Percentiles rank a stretch among this genome's conserved stretches.
phyloP scores from a whole-genome alignment of 116 monocot species.

The Posidonia oceanica region DNA sequence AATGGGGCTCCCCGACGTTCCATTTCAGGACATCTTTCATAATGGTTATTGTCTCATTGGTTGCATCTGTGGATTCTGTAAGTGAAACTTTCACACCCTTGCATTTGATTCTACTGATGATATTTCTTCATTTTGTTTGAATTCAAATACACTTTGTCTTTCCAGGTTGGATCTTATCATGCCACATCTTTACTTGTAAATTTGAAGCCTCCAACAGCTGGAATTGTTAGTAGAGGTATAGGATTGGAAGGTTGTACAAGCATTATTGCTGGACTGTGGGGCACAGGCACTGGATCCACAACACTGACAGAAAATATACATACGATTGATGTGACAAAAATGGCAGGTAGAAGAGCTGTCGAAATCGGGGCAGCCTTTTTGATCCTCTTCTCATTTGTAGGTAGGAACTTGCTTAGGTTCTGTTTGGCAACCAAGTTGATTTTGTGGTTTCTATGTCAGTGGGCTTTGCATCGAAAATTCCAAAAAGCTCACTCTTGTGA shows the following conservation, averaged over 20 bases:
- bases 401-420: conserved; percentile 23
- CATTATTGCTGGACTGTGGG: conserved; percentile 95
- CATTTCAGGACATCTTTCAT: conserved; percentile 77
- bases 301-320: conserved; percentile 94
- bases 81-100: conserved; percentile 11
- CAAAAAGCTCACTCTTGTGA: no score
- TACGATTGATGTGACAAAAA: conserved; percentile 72
- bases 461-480: no score
- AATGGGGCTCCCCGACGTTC: conserved; percentile 88
- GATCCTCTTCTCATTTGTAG: conserved; percentile 84
- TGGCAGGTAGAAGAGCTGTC: conserved; percentile 79
- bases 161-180: conserved; percentile 90
- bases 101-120: background rate
- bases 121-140: background rate
- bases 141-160: background rate
- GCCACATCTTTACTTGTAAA: conserved; percentile 64
- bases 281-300: conserved; percentile 86
- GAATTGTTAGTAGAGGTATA: conserved; percentile 89
- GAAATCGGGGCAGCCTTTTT: conserved; percentile 70
- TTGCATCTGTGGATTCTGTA: conserved; percentile 92
- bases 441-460: background rate
- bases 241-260: conserved; percentile 88
- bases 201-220: conserved; percentile 77
- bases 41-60: conserved; percentile 74
- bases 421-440: background rate